phyloP scores from a whole-genome alignment of 768 basidiomycete species.

The Hygrophoropsis aurantiaca region DNA sequence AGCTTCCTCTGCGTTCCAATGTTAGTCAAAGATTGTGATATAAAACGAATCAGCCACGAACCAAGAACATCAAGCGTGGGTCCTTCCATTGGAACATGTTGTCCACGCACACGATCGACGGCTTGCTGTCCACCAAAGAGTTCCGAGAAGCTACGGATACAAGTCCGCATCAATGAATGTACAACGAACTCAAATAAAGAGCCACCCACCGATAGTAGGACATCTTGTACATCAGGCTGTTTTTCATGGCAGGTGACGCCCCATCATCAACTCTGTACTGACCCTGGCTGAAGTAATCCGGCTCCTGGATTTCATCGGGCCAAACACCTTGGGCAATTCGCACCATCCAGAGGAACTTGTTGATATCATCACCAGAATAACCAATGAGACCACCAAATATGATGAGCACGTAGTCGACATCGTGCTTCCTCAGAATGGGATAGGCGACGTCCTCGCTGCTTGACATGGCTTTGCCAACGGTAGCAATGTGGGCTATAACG shows the following conservation, averaged over 20 bases:
- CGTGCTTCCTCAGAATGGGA: constrained; percentile 94
- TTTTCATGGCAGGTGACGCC: constrained; percentile 86
- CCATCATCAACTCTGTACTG: constrained; percentile 91
- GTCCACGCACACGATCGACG: constrained; percentile 86
- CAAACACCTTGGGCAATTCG: constrained; percentile 93
- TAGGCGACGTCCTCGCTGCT: constrained; percentile 93
- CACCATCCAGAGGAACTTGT: constrained; percentile 99
- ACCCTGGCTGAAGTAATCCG: constrained; percentile 91
- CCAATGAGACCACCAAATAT: constrained; percentile 97
- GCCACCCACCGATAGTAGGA: constrained; percentile 79
- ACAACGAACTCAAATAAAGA: neutral
- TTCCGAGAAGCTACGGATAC: constrained; percentile 68
- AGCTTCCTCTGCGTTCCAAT: constrained; percentile 74
- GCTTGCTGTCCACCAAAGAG: constrained; percentile 78
- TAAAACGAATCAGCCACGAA: constrained; percentile 33
- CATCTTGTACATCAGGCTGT: constrained; percentile 99
- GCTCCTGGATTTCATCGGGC: constrained; percentile 97
- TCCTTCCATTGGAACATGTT: constrained; percentile 71
- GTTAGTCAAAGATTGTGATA: constrained; percentile 4
- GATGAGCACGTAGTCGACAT: constrained; percentile 95
- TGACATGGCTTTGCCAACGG: constrained; percentile 98
- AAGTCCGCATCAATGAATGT: neutral
- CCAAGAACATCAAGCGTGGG: constrained; percentile 88
- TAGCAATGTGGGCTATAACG: constrained; percentile 86
- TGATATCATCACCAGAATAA: constrained; percentile 98